Evolutionary conservation across 129 eudicot genomes (phyloP).

Genomic region (Flaveria ramosissima): DNA sequence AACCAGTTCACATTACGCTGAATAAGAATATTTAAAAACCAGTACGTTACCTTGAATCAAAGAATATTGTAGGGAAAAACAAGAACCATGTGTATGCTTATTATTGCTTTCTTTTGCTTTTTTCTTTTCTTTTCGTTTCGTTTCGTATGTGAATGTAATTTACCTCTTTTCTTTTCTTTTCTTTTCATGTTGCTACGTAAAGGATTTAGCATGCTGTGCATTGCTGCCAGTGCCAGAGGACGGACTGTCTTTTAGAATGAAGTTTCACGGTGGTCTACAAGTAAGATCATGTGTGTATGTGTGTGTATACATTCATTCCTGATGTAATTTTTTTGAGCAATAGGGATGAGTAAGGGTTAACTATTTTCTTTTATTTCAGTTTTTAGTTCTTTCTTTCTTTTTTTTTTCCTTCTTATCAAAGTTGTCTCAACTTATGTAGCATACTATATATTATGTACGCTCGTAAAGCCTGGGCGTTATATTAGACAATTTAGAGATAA

Average conservation of each 20-base stretch:
- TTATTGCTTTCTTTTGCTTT: neutral
- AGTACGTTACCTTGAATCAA: neutral
- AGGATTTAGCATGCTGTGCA: neutral
- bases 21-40: neutral
- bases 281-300: neutral
- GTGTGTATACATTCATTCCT: neutral
- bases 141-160: no score
- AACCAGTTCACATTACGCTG: neutral
- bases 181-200: neutral
- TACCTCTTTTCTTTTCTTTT: neutral
- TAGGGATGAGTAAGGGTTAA: neutral
- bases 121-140: neutral
- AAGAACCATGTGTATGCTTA: neutral
- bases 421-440: neutral
- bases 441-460: no score
- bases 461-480: no score
- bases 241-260: neutral
- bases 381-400: no score
- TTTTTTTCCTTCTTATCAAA: neutral
- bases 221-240: neutral
- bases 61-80: no score
- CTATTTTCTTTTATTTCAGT: neutral
- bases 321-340: slow-evolving; percentile 21
- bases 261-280: neutral
- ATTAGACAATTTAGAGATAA: neutral